Evolutionary conservation across 441 rosid species (phyloP).

Genomic region (Codiaeum variegatum): DNA sequence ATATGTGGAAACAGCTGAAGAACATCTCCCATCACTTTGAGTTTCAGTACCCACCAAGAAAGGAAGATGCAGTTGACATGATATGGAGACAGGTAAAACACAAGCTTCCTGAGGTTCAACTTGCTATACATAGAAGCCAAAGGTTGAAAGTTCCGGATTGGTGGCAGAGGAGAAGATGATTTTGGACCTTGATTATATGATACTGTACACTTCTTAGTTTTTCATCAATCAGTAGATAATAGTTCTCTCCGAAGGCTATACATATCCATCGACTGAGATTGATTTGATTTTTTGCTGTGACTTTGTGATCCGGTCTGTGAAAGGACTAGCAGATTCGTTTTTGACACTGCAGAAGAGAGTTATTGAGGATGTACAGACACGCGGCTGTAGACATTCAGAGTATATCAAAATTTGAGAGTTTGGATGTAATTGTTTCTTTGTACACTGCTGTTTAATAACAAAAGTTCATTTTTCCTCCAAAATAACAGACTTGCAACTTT

Average conservation of each 20-base stretch:
- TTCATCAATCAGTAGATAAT: constrained; percentile 2
- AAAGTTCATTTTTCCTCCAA: too few relatives aligned
- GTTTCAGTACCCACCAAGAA: constrained; percentile 75
- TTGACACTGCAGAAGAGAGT: neutral
- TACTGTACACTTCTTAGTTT: constrained; percentile 31
- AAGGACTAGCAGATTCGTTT: neutral
- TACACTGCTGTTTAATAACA: too few relatives aligned
- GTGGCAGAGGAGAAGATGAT: constrained; percentile 56
- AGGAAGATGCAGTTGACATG: constrained; percentile 78
- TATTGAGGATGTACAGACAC: neutral
- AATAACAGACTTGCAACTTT: neutral
- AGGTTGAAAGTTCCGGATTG: constrained; percentile 88
- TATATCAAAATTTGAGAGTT: neutral
- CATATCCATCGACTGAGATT: constrained; percentile 7
- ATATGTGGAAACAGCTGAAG: constrained; percentile 79
- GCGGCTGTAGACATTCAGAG: neutral
- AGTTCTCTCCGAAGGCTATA: constrained; percentile 6
- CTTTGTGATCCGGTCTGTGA: neutral
- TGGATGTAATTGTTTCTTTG: neutral
- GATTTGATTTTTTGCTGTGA: neutral
- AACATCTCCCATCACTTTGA: constrained; percentile 73
- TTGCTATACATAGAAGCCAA: constrained; percentile 66
- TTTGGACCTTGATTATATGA: constrained; percentile 13
- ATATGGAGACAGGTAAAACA: constrained; percentile 87
- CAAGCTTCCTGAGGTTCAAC: constrained; percentile 62